phyloP scores from a whole-genome alignment of 2,329 filamentous ascomycete species.

The Thermothelomyces thermophilus region DNA sequence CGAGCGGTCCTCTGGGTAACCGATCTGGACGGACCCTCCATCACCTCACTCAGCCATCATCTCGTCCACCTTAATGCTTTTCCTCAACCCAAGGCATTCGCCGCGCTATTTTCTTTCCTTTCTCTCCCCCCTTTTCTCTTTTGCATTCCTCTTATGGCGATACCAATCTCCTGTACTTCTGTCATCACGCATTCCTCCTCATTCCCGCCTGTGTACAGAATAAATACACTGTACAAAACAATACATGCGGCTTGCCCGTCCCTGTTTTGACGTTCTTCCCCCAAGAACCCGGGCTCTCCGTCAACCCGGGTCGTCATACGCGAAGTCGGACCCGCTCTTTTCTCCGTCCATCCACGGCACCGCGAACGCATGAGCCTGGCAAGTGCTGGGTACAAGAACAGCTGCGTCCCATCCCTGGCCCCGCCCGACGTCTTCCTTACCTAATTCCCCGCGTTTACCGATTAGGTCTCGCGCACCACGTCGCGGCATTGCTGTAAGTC shows the following conservation, averaged over 20 bases:
- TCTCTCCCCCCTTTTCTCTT: too few species aligned
- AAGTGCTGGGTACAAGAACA: constrained; percentile 12
- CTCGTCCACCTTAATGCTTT: neutral
- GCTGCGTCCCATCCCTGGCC: constrained; percentile 13
- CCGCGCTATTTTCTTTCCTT: too few species aligned
- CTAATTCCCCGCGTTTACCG: constrained; percentile 17
- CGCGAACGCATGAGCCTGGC: neutral
- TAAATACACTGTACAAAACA: too few species aligned
- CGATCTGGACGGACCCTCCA: too few species aligned
- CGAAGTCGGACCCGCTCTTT: constrained; percentile 3
- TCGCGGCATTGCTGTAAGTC: constrained; percentile 17
- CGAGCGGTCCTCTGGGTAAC: neutral
- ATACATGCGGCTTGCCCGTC: neutral
- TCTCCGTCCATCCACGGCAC: constrained; percentile 1
- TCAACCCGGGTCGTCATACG: constrained; percentile 2
- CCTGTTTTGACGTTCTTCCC: neutral
- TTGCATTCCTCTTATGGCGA: too few species aligned
- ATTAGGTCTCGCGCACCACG: constrained; percentile 12
- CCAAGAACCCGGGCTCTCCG: neutral
- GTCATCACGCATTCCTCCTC: neutral
- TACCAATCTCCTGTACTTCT: neutral
- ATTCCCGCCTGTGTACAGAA: neutral
- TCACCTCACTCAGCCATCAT: neutral
- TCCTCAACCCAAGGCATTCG: too few species aligned
- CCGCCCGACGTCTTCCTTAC: constrained; percentile 17